A percentile compares a stretch with the other conserved stretches of the same genome.
Evolutionary conservation across 2,329 filamentous ascomycete genomes (phyloP).

Genomic region (Cercospora beticola): DNA sequence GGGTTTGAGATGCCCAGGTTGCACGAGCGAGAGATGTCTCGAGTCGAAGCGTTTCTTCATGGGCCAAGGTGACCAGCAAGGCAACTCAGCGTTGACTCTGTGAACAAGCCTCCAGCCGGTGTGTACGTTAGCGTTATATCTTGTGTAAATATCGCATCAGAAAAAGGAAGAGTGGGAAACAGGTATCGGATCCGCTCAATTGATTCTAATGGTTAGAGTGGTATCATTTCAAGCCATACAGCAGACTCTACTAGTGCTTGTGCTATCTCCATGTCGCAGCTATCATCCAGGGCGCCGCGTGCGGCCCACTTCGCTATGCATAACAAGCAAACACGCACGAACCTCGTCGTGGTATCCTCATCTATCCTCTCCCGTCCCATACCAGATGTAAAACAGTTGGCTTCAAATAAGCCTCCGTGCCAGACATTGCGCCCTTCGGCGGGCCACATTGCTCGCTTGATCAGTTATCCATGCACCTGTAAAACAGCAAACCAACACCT

Average conservation of each 20-base stretch:
- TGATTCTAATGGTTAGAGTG: not conserved
- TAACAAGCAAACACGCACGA: constrained; percentile 1
- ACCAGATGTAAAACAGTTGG: not conserved
- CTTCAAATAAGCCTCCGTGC: not conserved
- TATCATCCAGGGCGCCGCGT: not conserved
- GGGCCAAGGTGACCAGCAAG: constrained; percentile 33
- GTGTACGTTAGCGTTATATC: not conserved
- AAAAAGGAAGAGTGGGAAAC: not conserved
- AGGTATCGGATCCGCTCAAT: not conserved
- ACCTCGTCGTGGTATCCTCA: not conserved
- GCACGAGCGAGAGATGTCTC: constrained; percentile 82
- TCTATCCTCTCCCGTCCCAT: not conserved
- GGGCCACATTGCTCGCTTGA: not conserved
- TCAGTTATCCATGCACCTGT: not conserved
- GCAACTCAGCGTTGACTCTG: constrained; percentile 33
- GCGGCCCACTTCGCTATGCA: constrained; percentile 8
- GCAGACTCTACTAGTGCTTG: not conserved
- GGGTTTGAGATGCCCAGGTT: constrained; percentile 87
- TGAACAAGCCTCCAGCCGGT: constrained; percentile 8
- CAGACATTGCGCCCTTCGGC: not conserved
- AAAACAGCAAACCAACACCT: not conserved
- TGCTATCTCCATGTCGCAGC: not conserved
- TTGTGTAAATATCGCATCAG: not conserved
- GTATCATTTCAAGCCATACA: constrained; percentile 6
- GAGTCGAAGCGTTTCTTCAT: constrained; percentile 70